Conservation (phyloP, 164 flowering plant species). For the Buxus sempervirens region DNA sequence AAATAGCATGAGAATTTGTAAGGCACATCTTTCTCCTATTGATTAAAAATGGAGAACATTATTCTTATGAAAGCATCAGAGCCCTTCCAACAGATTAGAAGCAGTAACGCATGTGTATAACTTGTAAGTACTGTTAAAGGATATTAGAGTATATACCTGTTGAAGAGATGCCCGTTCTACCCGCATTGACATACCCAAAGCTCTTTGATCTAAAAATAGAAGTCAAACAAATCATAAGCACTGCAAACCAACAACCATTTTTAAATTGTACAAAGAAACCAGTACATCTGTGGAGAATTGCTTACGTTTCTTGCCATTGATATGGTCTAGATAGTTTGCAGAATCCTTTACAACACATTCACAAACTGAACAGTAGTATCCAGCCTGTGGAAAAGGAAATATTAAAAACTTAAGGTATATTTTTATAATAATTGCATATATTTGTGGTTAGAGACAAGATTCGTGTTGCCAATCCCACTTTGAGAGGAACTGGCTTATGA, state of each 20-base stretch:
- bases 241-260: background rate
- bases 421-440: too few species aligned
- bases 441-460: too few species aligned
- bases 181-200: constrained; percentile 97
- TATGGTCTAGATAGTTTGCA: constrained; percentile 96
- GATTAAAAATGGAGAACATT: too few species aligned
- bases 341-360: constrained; percentile 98
- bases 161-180: constrained; percentile 87
- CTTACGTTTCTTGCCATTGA: constrained; percentile 97
- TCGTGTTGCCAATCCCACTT: too few species aligned
- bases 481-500: too few species aligned
- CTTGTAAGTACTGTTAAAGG: background rate
- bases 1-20: too few species aligned
- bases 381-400: constrained; percentile 60
- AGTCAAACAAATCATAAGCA: background rate
- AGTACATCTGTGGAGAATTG: background rate
- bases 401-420: too few species aligned
- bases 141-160: constrained; percentile 46
- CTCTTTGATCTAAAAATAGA: constrained; percentile 75
- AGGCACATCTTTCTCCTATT: too few species aligned
- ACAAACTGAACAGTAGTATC: constrained; percentile 88
- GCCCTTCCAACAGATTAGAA: background rate
- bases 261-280: constrained; percentile 1
- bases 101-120: background rate
- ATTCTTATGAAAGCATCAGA: too few species aligned